Evolutionary conservation across 2,329 filamentous ascomycete genomes (phyloP).

Genomic region (Exophiala spinifera): DNA sequence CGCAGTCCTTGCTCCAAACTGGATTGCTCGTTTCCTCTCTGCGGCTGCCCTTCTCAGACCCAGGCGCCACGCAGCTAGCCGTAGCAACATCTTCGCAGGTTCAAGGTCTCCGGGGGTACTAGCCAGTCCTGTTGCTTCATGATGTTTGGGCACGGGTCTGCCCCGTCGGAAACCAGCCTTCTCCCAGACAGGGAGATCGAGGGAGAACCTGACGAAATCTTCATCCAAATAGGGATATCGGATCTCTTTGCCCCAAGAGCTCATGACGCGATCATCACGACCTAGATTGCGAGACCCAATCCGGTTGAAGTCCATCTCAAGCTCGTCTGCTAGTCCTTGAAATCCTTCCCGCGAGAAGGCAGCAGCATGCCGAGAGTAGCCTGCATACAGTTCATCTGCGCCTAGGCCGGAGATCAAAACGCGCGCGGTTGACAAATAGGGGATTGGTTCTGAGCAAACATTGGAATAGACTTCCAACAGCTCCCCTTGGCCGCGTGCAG

Average conservation of each 20-base stretch:
- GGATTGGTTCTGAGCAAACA: slow-evolving; percentile 43
- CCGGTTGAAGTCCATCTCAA: slow-evolving; percentile 78
- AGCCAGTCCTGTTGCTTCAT: slow-evolving; percentile 8
- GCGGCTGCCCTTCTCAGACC: slow-evolving; percentile 67
- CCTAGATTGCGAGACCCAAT: slow-evolving; percentile 93
- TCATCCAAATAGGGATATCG: slow-evolving; percentile 92
- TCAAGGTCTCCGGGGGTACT: slow-evolving; percentile 52
- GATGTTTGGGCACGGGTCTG: slow-evolving; percentile 21
- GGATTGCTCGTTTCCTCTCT: slow-evolving; percentile 93
- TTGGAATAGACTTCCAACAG: not conserved
- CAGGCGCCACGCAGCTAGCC: slow-evolving; percentile 71
- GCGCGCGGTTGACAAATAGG: slow-evolving; percentile 62
- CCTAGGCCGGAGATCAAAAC: slow-evolving; percentile 90
- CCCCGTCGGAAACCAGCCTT: slow-evolving; percentile 78
- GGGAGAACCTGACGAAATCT: slow-evolving; percentile 74
- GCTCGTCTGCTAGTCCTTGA: slow-evolving; percentile 70
- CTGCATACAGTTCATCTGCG: slow-evolving; percentile 93
- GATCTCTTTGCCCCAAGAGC: slow-evolving; percentile 83
- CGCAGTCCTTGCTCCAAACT: slow-evolving; percentile 77
- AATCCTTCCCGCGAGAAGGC: slow-evolving; percentile 71
- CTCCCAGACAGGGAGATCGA: slow-evolving; percentile 69
- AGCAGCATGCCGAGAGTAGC: slow-evolving; percentile 78
- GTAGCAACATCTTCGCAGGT: slow-evolving; percentile 74
- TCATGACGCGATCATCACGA: slow-evolving; percentile 85
- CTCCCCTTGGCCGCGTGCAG: slow-evolving; percentile 67